Evolutionary conservation across 352 stramenopile species (phyloP).

Genomic region (Phytophthora vignae): DNA sequence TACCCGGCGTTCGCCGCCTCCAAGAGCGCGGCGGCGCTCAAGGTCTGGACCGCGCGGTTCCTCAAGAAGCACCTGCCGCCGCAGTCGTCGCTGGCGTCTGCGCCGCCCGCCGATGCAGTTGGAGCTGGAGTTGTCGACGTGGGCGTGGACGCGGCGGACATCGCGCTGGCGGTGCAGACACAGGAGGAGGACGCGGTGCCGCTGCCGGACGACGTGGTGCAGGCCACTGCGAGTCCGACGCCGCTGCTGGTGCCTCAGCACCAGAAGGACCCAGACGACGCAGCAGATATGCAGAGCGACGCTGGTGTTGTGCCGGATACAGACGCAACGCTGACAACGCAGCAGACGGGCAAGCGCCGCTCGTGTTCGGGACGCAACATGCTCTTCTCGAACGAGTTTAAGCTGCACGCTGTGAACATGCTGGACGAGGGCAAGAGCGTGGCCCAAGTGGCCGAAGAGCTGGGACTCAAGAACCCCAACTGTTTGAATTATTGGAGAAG

Average conservation of each 20-base stretch:
- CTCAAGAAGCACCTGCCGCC: slow-evolving; percentile 66
- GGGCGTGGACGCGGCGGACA: neutral
- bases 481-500: slow-evolving; percentile 81
- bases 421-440: slow-evolving; percentile 76
- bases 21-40: slow-evolving; percentile 63
- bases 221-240: slow-evolving; percentile 3
- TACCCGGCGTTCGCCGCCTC: slow-evolving; percentile 69
- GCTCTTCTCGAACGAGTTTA: slow-evolving; percentile 84
- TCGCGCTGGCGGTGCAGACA: slow-evolving; percentile 2
- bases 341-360: slow-evolving; percentile 53
- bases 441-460: slow-evolving; percentile 63
- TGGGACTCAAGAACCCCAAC: slow-evolving; percentile 76
- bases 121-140: neutral
- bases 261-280: slow-evolving; percentile 6
- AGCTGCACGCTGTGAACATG: slow-evolving; percentile 73
- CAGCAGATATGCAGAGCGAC: neutral
- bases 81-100: slow-evolving; percentile 10
- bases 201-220: neutral
- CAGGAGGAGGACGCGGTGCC: slow-evolving; percentile 10
- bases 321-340: slow-evolving; percentile 11
- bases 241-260: slow-evolving; percentile 20
- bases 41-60: slow-evolving; percentile 71
- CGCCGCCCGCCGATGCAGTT: neutral
- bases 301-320: neutral
- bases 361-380: slow-evolving; percentile 64